Evolutionary conservation across 2,329 filamentous ascomycete genomes (phyloP), one percentile per base, ranked within the genome.

Genomic region (Trichophaea hybrida): DNA sequence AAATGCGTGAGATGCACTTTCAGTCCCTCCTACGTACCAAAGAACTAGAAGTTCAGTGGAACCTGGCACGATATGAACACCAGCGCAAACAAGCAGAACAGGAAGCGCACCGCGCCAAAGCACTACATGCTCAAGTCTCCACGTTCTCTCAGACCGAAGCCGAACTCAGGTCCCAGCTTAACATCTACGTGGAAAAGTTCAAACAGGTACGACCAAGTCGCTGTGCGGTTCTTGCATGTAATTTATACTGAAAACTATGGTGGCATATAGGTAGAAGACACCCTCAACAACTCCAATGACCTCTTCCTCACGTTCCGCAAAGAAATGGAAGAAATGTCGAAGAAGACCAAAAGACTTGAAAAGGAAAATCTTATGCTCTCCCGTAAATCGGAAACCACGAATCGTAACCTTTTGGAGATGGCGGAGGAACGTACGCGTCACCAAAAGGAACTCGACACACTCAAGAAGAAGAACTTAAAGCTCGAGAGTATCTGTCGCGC

Each of bases 281-380:
- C 91, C 40, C 80, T 97, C 55, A 97, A 96, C 74, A 97, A 96
- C 72, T 95, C 88, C 73, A 97, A 97, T 75, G 93, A 97, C 71
- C 77, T 97, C 57, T 97, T 97, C 73, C 77, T 96, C 67, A 96
- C 93, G 0, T 97, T 97, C 74, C 82, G 91, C 58, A 96, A 95
- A 75, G 93, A 97, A 74, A 97, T 97, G 90, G 93, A 97, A 74
- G 93, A 97, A 70, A 97, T 97, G 90, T 95, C 90, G 0, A 96
- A 96, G 76, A 97, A 97, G 76, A 95, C 91, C 5, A 96, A 96
- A 74, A 84, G 89, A 32, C 77, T 98, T 57, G 93, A 98, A 72
- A 95, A 95, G 74, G 93, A 98, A 70, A 97, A 98, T 69, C 85
- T 93, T 68, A 85, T 81, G 15, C 79, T 95, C 55, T 94, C 88